Evolutionary conservation across 805 yeast species (phyloP).

Genomic region (Metschnikowia kofuensis): DNA sequence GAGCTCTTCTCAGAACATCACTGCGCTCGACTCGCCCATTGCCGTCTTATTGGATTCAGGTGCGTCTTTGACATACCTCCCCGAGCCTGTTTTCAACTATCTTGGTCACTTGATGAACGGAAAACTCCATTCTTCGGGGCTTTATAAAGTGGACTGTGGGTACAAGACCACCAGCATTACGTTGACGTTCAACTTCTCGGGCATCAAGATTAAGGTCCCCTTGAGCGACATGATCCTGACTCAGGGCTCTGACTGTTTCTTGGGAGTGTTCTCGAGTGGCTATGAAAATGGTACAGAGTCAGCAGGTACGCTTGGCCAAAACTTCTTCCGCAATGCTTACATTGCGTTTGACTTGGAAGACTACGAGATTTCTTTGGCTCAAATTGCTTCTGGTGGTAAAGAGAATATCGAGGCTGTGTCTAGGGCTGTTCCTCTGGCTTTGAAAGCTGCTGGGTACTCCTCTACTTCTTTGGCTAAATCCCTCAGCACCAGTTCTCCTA

Average conservation of each 20-base stretch:
- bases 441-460: constrained; percentile 43
- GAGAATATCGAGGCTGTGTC: constrained; percentile 46
- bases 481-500: too few relatives aligned
- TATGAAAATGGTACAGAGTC: background rate
- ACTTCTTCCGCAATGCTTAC: constrained; percentile 59
- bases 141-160: background rate
- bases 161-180: background rate
- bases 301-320: constrained; percentile 54
- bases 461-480: constrained; percentile 24
- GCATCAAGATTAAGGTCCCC: constrained; percentile 50
- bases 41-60: constrained; percentile 47
- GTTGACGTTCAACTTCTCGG: constrained; percentile 51
- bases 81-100: constrained; percentile 24
- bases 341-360: constrained; percentile 64
- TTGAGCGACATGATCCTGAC: constrained; percentile 25
- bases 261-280: constrained; percentile 54
- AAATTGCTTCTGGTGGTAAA: constrained; percentile 21
- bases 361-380: constrained; percentile 53
- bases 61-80: constrained; percentile 48
- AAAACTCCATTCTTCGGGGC: background rate
- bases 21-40: background rate
- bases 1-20: constrained; percentile 4
- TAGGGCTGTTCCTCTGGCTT: constrained; percentile 48
- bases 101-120: constrained; percentile 12
- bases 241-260: constrained; percentile 18